Evolutionary conservation across 2,329 filamentous ascomycete species (phyloP).

Genomic region (Verticillium alfalfae): DNA sequence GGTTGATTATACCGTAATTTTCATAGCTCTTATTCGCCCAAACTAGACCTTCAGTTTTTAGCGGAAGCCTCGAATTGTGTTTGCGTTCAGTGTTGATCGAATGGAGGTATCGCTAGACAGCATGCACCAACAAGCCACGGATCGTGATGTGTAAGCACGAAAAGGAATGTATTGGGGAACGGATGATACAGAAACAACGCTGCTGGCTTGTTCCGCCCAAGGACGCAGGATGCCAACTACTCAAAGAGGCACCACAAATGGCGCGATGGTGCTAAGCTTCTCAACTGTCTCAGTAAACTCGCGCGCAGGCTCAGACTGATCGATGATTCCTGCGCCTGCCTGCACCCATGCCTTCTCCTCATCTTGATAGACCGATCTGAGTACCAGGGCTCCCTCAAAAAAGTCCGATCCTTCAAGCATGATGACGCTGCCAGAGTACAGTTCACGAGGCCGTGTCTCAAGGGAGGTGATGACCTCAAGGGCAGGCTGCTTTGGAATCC

Average conservation of each 20-base stretch:
- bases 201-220: no score
- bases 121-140: no score
- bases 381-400: constrained; percentile 9
- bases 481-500: constrained; percentile 10
- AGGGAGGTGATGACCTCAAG: constrained; percentile 8
- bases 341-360: constrained; percentile 3
- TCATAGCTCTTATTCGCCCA: no score
- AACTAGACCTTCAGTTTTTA: no score
- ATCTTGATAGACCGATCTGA: neutral
- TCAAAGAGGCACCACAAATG: neutral
- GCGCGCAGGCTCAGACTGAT: constrained; percentile 8
- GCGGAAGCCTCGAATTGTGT: no score
- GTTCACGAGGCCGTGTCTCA: constrained; percentile 9
- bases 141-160: no score
- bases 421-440: constrained; percentile 13
- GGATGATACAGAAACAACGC: no score
- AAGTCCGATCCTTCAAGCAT: constrained; percentile 4
- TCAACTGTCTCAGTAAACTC: constrained; percentile 12
- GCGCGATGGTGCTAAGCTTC: constrained; percentile 6
- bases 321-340: constrained; percentile 12
- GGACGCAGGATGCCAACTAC: no score
- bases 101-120: no score
- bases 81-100: no score
- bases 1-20: no score
- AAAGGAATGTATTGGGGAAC: no score